Base-by-base conservation (phyloP, 2,329 filamentous ascomycete species). In the Alternaria brassicicola region DNA sequence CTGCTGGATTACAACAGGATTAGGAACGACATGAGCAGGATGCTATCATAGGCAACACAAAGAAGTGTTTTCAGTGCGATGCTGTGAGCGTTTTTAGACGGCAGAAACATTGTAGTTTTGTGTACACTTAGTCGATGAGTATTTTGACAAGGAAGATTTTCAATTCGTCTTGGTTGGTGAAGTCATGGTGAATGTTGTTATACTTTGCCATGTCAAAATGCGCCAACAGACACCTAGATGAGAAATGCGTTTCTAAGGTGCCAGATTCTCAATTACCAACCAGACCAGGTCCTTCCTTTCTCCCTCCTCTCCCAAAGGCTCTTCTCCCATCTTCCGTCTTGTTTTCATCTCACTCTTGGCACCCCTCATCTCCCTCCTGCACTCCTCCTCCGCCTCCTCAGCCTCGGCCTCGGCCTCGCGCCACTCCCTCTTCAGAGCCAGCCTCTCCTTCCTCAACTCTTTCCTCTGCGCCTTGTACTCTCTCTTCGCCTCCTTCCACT, bases 1-100 rank as follows among this genome's bases (percentile, higher is more conserved):
- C 78, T 89, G 67, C 78, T 88, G 63, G 85, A 94, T 79, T 96
- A 95, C 83, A 84, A 89, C 78, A 84, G 89, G 77, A 85, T 92
- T 75, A 85, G 93, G 78, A 88, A 87, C 79, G 92, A 95, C 78
- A 95, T 95, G 90, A 92, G 88, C 84, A 88, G 92, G 80, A 94
- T 92, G 83, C 58, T 76, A 39, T 76, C 74, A 66, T 76, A 76
- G 45, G 28, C 21, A 21, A 15, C 4, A 6, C 23, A 23, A 3
- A 19, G 4, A 39, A 8, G 13, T 55, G 48, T 61, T 53, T 55
- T 25, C 51, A 66, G 63, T 58, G 56, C 59, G 62, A 57, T 60
- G 65, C 65, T 63, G 61, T 46, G 55, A 57, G 55, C 55, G 50
- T 57, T 57, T 57, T 53, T 39, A 28, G 35, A 53, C 39, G 42